Evolutionary conservation across 2,329 filamentous ascomycete species (phyloP).

Genomic region (Aspergillus sp.): DNA sequence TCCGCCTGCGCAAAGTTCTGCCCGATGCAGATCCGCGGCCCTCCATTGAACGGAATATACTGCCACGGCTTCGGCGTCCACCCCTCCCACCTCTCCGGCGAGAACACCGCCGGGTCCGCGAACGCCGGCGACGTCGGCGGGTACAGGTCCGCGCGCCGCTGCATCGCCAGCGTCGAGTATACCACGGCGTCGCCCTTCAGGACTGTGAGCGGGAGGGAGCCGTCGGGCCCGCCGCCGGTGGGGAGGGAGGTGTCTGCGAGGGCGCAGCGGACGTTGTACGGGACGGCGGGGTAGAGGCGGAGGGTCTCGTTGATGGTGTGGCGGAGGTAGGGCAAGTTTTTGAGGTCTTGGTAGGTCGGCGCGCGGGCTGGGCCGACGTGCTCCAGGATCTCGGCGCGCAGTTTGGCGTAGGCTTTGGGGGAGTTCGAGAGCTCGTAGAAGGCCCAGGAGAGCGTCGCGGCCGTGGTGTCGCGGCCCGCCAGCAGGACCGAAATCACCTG

Average conservation of each 20-base stretch:
- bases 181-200: constrained; percentile 36
- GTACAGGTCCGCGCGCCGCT: constrained; percentile 18
- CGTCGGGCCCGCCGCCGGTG: constrained; percentile 43
- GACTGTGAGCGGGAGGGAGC: constrained; percentile 30
- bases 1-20: constrained; percentile 49
- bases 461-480: constrained; percentile 73
- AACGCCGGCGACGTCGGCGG: constrained; percentile 10
- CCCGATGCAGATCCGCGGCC: constrained; percentile 44
- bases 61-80: constrained; percentile 41
- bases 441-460: constrained; percentile 64
- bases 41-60: constrained; percentile 42
- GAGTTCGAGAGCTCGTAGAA: constrained; percentile 68
- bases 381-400: constrained; percentile 68
- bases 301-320: constrained; percentile 65
- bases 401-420: constrained; percentile 53
- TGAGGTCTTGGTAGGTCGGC: constrained; percentile 64
- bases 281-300: constrained; percentile 65
- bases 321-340: constrained; percentile 68
- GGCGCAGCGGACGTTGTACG: constrained; percentile 62
- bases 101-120: constrained; percentile 33
- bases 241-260: constrained; percentile 64
- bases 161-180: constrained; percentile 40
- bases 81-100: constrained; percentile 36
- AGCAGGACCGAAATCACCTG: constrained; percentile 70
- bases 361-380: constrained; percentile 37